These are phyloP conservation scores for Colletotrichum eremochloae DNA, from an alignment of 2,329 filamentous ascomycete genomes.

Conservation along the genomic window DNA sequence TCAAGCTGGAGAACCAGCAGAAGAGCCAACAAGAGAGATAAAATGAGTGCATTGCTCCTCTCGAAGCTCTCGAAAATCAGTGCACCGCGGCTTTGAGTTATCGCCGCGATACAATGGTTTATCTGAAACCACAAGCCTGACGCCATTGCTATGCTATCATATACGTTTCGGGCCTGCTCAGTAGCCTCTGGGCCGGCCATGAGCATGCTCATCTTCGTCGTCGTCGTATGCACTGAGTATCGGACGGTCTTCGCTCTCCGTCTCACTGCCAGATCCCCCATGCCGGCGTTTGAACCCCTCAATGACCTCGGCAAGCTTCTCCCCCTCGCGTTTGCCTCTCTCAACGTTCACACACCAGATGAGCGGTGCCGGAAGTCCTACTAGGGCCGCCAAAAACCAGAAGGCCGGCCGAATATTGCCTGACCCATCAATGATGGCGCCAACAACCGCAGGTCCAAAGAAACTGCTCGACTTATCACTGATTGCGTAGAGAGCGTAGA, in stretches of 20 bases:
- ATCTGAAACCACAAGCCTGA: constrained; percentile 39
- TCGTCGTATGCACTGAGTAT: constrained; percentile 54
- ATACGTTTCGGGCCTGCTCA: constrained; percentile 4
- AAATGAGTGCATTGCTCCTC: neutral
- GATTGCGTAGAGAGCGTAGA: constrained; percentile 92
- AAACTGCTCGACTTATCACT: constrained; percentile 83
- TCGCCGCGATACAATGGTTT: neutral
- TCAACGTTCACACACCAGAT: constrained; percentile 90
- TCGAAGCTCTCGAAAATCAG: neutral
- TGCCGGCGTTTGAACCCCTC: constrained; percentile 59
- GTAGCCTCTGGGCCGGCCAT: constrained; percentile 16
- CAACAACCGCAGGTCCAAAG: constrained; percentile 95
- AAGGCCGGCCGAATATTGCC: constrained; percentile 89
- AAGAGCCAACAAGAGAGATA: neutral
- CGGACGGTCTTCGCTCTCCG: constrained; percentile 51
- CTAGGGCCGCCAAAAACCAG: constrained; percentile 88
- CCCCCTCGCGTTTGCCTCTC: constrained; percentile 77
- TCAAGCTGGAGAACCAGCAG: too few relatives aligned
- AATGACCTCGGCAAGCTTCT: constrained; percentile 72
- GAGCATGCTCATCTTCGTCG: constrained; percentile 46
- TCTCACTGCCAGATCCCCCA: constrained; percentile 42
- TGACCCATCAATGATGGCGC: constrained; percentile 87
- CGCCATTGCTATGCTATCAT: constrained; percentile 46
- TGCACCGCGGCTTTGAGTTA: neutral
- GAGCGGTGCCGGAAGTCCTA: constrained; percentile 85